These are phyloP conservation scores for Corynespora cassiicola DNA, from an alignment of 2,329 filamentous ascomycete species.

Conservation along the genomic window DNA sequence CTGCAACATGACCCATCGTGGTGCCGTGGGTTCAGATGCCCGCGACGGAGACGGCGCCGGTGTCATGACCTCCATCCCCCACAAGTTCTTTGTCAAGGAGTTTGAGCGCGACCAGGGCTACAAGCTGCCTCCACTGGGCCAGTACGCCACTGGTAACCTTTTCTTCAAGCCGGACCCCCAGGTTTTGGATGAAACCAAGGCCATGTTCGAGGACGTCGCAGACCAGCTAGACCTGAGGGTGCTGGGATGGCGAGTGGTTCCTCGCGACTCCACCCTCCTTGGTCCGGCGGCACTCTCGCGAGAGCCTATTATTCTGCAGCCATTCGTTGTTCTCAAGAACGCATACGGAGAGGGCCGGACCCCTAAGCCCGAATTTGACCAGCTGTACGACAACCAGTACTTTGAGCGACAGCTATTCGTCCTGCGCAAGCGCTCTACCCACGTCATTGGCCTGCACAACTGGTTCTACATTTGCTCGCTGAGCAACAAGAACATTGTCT, in stretches of 20 bases:
- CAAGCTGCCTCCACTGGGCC: slow-evolving; percentile 83
- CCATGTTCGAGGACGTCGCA: slow-evolving; percentile 92
- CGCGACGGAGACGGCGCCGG: slow-evolving; percentile 97
- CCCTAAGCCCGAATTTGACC: slow-evolving; percentile 78
- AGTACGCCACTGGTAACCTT: slow-evolving; percentile 96
- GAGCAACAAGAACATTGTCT: slow-evolving; percentile 98
- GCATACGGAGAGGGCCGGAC: slow-evolving; percentile 83
- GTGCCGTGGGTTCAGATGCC: slow-evolving; percentile 96
- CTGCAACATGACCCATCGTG: slow-evolving; percentile 99
- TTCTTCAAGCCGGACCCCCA: slow-evolving; percentile 98
- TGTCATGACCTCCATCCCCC: slow-evolving; percentile 99
- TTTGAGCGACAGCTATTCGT: slow-evolving; percentile 96
- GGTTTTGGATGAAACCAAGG: slow-evolving; percentile 86
- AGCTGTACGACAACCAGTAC: slow-evolving; percentile 80
- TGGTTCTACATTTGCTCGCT: slow-evolving; percentile 99
- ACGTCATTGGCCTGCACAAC: slow-evolving; percentile 93
- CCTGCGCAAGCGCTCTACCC: slow-evolving; percentile 91
- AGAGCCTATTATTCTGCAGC: slow-evolving; percentile 94
- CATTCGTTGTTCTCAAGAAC: slow-evolving; percentile 87
- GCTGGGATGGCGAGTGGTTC: slow-evolving; percentile 94
- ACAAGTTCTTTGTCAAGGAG: slow-evolving; percentile 98
- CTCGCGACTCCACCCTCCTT: slow-evolving; percentile 89
- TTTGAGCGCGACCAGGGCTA: slow-evolving; percentile 91
- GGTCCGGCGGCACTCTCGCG: slow-evolving; percentile 91
- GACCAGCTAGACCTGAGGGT: slow-evolving; percentile 86